These are phyloP conservation scores for Backusella australiensis DNA, from an alignment of 192 early-diverging fungal genomes.

Conservation along the genomic window DNA sequence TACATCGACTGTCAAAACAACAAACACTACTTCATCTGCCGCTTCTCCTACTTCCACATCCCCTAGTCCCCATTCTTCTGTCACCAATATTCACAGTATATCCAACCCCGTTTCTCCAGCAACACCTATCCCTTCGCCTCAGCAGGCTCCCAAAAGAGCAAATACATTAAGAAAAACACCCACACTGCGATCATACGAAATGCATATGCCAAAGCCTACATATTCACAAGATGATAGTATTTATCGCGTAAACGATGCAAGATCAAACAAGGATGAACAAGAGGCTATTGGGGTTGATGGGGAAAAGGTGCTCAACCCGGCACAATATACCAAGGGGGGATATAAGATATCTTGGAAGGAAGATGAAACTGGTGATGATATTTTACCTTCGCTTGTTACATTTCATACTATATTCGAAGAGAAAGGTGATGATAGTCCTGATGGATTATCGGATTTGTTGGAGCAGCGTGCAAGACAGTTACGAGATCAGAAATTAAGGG, in stretches of 20 bases:
- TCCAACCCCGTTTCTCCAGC: neutral
- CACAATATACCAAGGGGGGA: conserved; percentile 6
- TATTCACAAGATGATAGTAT: conserved; percentile 28
- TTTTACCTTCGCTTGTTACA: conserved; percentile 23
- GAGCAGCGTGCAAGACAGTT: conserved; percentile 28
- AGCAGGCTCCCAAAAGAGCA: neutral
- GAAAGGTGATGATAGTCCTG: conserved; percentile 22
- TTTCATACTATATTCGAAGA: conserved; percentile 38
- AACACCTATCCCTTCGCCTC: neutral
- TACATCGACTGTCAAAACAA: neutral
- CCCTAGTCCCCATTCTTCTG: neutral
- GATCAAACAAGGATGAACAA: neutral
- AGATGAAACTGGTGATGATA: conserved; percentile 31
- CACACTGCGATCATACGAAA: conserved; percentile 19
- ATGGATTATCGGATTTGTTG: conserved; percentile 34
- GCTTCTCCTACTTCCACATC: neutral
- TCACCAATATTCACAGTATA: neutral
- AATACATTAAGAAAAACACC: conserved; percentile 20
- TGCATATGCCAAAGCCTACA: conserved; percentile 18
- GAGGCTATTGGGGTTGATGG: too few relatives aligned
- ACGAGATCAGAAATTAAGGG: conserved; percentile 11
- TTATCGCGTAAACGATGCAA: conserved; percentile 9
- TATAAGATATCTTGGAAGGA: conserved; percentile 37
- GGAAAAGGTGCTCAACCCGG: too few relatives aligned
- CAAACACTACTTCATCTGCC: neutral